Conservation (phyloP, 2,329 filamentous ascomycete genomes). For the Volutella citrinella region DNA sequence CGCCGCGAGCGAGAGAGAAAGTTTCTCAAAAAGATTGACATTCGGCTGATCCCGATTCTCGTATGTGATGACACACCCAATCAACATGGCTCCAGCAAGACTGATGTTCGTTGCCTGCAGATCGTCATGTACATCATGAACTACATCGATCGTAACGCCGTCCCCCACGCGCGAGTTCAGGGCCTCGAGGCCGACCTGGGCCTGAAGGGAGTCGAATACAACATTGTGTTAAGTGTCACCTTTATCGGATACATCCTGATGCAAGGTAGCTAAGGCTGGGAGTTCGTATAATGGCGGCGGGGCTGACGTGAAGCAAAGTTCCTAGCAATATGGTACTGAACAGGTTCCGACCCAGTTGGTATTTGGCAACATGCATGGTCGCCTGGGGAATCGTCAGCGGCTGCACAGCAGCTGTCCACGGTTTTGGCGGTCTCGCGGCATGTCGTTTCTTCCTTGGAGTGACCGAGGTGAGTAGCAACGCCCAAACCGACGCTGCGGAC, state of each 20-base stretch:
- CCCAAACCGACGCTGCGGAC: too few species aligned
- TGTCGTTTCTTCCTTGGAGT: constrained; percentile 21
- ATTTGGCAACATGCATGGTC: constrained; percentile 26
- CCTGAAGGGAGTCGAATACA: constrained; percentile 37
- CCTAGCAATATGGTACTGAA: constrained; percentile 45
- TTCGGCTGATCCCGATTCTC: constrained; percentile 11
- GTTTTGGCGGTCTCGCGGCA: constrained; percentile 14
- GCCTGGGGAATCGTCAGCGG: constrained; percentile 25
- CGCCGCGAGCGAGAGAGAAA: constrained; percentile 8
- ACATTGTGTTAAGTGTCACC: constrained; percentile 30
- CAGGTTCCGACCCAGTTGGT: constrained; percentile 41
- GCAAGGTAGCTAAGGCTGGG: too few species aligned
- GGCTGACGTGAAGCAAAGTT: constrained; percentile 28
- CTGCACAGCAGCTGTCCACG: constrained; percentile 13
- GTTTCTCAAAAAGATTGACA: constrained; percentile 13
- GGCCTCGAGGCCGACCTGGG: constrained; percentile 42
- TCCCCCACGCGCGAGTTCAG: constrained; percentile 37
- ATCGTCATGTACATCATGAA: constrained; percentile 54
- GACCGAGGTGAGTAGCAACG: constrained; percentile 15
- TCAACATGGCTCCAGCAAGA: too few species aligned
- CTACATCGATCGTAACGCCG: constrained; percentile 44
- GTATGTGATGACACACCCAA: too few species aligned
- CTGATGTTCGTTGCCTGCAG: constrained; percentile 57
- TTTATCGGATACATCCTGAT: constrained; percentile 36
- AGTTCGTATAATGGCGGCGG: too few species aligned